Conservation (phyloP, 2,329 filamentous ascomycete species). For the Fusarium sp. region DNA sequence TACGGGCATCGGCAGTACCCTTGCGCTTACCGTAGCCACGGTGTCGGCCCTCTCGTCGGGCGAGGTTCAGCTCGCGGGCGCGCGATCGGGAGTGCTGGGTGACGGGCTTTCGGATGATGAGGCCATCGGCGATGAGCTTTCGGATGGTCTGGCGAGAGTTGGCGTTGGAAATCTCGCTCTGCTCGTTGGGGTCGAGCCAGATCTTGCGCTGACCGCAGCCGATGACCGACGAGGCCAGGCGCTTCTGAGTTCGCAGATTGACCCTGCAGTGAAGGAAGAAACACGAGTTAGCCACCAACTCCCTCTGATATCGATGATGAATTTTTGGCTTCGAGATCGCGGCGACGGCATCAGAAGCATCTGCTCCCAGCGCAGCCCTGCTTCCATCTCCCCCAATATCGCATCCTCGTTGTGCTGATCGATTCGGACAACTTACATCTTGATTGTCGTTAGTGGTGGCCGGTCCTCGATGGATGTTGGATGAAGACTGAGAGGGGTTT, state of each 20-base stretch:
- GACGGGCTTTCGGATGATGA: slow-evolving; percentile 99
- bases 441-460: slow-evolving; percentile 57
- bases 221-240: slow-evolving; percentile 98
- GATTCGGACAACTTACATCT: slow-evolving; percentile 56
- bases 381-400: slow-evolving; percentile 25
- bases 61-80: slow-evolving; percentile 93
- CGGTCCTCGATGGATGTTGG: slow-evolving; percentile 55
- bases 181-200: slow-evolving; percentile 99
- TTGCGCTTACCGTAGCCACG: slow-evolving; percentile 99
- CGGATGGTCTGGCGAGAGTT: slow-evolving; percentile 99
- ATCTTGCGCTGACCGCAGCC: slow-evolving; percentile 99
- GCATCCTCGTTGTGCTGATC: slow-evolving; percentile 29
- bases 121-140: slow-evolving; percentile 99
- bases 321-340: slow-evolving; percentile 16
- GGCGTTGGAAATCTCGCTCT: slow-evolving; percentile 99
- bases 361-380: slow-evolving; percentile 25
- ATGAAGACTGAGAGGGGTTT: slow-evolving; percentile 56
- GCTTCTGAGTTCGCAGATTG: slow-evolving; percentile 99
- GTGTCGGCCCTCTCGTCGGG: slow-evolving; percentile 96
- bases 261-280: slow-evolving; percentile 72
- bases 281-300: slow-evolving; percentile 46
- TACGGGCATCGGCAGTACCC: slow-evolving; percentile 99
- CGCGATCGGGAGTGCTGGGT: slow-evolving; percentile 99
- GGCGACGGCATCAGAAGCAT: slow-evolving; percentile 35
- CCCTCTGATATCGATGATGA: slow-evolving; percentile 23